These are phyloP conservation scores for Mycena galericulata DNA, from an alignment of 768 basidiomycete genomes.

Conservation along the genomic window DNA sequence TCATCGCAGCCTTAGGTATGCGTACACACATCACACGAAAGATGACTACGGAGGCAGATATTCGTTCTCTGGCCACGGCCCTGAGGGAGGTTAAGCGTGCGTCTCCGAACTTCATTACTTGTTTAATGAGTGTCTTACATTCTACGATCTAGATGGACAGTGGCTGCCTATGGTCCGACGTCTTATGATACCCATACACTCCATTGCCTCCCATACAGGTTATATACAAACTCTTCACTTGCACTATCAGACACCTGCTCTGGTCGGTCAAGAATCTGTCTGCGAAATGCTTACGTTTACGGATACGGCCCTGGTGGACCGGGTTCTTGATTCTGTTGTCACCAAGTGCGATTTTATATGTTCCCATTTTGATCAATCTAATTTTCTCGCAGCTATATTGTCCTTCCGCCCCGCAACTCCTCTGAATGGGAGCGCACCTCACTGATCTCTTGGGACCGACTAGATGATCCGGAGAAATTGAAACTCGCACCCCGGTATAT, in stretches of 20 bases:
- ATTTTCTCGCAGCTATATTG: no score
- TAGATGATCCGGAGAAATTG: neutral
- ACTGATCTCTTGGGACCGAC: neutral
- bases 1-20: neutral
- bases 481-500: neutral
- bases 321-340: no score
- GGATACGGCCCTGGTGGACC: no score
- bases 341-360: no score
- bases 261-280: neutral
- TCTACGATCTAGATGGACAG: constrained; percentile 12
- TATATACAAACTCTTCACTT: neutral
- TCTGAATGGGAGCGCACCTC: no score
- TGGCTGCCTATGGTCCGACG: constrained; percentile 13
- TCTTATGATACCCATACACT: constrained; percentile 3
- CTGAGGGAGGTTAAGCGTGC: neutral
- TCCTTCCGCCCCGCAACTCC: neutral
- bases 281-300: no score
- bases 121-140: neutral
- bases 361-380: no score
- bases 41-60: neutral
- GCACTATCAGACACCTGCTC: neutral
- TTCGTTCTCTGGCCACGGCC: neutral
- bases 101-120: neutral
- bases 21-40: neutral
- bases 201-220: neutral